Conservation (phyloP, 306 rosid species). For the Ammopiptanthus mongolicus region DNA sequence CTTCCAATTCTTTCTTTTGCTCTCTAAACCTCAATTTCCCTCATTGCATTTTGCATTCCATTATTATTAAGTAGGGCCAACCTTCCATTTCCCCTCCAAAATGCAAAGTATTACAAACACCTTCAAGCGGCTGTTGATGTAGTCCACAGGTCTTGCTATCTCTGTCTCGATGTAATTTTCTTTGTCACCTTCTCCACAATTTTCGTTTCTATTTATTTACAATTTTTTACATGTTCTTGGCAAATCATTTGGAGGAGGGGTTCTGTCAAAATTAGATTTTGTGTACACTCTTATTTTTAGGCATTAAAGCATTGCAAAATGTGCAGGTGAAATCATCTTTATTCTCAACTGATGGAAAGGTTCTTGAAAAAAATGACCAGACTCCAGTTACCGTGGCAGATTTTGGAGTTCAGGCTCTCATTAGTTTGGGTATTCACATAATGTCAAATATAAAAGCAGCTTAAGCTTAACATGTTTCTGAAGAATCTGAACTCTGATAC, state of each 20-base stretch:
- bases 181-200: background rate
- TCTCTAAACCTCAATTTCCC: background rate
- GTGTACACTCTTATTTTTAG: background rate
- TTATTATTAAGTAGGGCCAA: conserved; percentile 51
- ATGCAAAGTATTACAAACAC: conserved; percentile 54
- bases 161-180: conserved; percentile 53
- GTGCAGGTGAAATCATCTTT: conserved; percentile 62
- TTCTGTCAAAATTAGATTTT: background rate
- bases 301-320: background rate
- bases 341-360: conserved; percentile 35
- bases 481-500: background rate
- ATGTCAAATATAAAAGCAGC: background rate
- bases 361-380: conserved; percentile 61
- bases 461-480: background rate
- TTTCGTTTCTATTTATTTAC: background rate
- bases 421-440: conserved; percentile 72
- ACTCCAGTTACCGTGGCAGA: conserved; percentile 93
- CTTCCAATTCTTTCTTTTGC: background rate
- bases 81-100: conserved; percentile 47
- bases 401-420: conserved; percentile 89
- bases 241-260: background rate
- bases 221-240: background rate
- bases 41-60: background rate
- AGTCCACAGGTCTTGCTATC: conserved; percentile 63
- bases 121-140: conserved; percentile 70